Evolutionary conservation across 1,139 yeast genomes (phyloP).

Genomic region (Geotrichum carabidarum): DNA sequence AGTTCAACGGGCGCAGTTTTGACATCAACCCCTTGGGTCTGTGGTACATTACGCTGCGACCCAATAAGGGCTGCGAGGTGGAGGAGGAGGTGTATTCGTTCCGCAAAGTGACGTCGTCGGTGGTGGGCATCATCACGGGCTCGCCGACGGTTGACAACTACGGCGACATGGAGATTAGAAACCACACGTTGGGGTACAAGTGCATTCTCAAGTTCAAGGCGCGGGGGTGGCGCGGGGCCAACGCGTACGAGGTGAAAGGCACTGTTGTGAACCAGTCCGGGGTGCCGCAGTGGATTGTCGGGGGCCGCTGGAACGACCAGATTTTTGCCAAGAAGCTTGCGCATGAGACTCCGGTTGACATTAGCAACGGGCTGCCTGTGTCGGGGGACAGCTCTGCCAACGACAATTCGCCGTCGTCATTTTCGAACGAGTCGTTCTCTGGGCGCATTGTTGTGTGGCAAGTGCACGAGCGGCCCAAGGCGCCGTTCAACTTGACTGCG

Average conservation of each 20-base stretch:
- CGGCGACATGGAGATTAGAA: conserved; percentile 81
- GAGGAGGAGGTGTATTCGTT: conserved; percentile 77
- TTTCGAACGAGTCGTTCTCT: conserved; percentile 12
- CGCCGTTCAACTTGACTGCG: conserved; percentile 85
- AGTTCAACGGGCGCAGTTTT: conserved; percentile 86
- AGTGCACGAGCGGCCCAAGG: conserved; percentile 73
- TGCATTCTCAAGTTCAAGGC: conserved; percentile 75
- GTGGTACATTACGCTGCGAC: conserved; percentile 81
- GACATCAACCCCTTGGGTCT: conserved; percentile 90
- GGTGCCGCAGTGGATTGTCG: conserved; percentile 55
- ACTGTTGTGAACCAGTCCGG: conserved; percentile 53
- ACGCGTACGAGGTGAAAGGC: conserved; percentile 88
- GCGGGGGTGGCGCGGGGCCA: conserved; percentile 91
- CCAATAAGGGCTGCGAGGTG: conserved; percentile 51
- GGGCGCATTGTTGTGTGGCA: conserved; percentile 72
- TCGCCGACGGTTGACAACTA: conserved; percentile 91
- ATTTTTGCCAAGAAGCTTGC: conserved; percentile 65
- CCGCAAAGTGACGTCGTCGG: conserved; percentile 90
- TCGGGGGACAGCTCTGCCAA: conserved; percentile 22
- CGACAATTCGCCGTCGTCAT: not conserved
- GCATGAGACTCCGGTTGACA: conserved; percentile 15
- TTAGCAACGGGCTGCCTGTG: conserved; percentile 22
- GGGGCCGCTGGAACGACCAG: conserved; percentile 92
- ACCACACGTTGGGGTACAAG: conserved; percentile 82
- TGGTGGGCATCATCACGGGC: conserved; percentile 90